Conservation (phyloP, 495 filamentous ascomycete genomes). For the Talaromyces adpressus region DNA sequence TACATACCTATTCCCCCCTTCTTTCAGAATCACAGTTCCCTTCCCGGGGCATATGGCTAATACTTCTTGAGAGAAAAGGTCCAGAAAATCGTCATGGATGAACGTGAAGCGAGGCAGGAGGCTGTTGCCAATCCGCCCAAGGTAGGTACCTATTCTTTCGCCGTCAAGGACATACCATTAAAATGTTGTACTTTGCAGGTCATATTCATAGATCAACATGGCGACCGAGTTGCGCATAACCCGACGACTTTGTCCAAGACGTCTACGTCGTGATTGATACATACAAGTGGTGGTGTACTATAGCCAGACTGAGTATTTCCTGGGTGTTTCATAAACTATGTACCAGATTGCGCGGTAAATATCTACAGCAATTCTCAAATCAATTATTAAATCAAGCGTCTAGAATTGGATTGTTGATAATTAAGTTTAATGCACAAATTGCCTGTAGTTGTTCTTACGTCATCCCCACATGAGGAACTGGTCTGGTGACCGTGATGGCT, state of each 20-base stretch:
- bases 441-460: background rate
- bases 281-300: background rate
- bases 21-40: background rate
- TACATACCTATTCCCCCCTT: slow-evolving; percentile 5
- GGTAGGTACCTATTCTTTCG: slow-evolving; percentile 7
- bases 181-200: too few relatives aligned
- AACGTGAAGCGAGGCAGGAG: slow-evolving; percentile 12
- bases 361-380: background rate
- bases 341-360: background rate
- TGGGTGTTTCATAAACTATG: background rate
- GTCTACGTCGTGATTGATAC: background rate
- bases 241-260: slow-evolving; percentile 13
- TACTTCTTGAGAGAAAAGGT: slow-evolving; percentile 9
- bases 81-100: slow-evolving; percentile 16
- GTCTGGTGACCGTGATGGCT: background rate
- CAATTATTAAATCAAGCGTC: background rate
- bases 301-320: background rate
- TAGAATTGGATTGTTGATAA: background rate
- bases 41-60: background rate
- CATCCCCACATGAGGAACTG: background rate
- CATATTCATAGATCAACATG: slow-evolving; percentile 23
- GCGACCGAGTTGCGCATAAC: slow-evolving; percentile 21
- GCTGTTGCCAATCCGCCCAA: slow-evolving; percentile 18
- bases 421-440: background rate
- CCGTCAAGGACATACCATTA: too few relatives aligned